These are phyloP conservation scores for Chlorella sorokiniana DNA, from an alignment of 139 green algal genomes.

Conservation along the genomic window DNA sequence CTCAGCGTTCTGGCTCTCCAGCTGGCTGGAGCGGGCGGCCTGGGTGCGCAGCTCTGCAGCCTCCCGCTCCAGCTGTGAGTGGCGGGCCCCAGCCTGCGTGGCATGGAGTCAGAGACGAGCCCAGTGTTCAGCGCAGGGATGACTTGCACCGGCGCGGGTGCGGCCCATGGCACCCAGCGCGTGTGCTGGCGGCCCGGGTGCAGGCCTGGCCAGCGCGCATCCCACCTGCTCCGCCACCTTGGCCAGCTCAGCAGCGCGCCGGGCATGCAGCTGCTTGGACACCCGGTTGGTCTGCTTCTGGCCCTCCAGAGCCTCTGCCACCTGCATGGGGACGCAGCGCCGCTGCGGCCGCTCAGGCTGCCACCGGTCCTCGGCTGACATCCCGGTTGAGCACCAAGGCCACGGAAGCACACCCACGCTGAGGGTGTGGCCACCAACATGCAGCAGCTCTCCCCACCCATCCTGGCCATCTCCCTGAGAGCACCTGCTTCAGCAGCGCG, in stretches of 20 bases:
- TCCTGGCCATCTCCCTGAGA: no score
- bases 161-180: no score
- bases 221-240: constrained; percentile 6
- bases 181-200: no score
- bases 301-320: constrained; percentile 9
- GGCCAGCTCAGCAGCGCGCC: constrained; percentile 8
- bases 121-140: not conserved
- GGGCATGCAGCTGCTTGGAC: not conserved
- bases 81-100: not conserved
- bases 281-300: not conserved
- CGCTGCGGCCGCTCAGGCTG: no score
- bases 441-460: not conserved
- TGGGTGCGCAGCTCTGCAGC: not conserved
- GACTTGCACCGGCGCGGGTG: not conserved
- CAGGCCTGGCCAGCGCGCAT: no score
- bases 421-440: not conserved
- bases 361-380: no score
- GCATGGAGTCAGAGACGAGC: not conserved
- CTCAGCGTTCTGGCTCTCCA: constrained; percentile 12
- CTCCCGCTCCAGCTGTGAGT: not conserved
- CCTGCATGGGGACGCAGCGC: not conserved
- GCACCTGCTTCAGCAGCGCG: constrained; percentile 28
- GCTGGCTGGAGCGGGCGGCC: not conserved
- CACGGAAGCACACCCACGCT: not conserved
- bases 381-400: no score